Evolutionary conservation across 2,329 filamentous ascomycete species (phyloP).

Genomic region (Pseudogymnoascus sp.): DNA sequence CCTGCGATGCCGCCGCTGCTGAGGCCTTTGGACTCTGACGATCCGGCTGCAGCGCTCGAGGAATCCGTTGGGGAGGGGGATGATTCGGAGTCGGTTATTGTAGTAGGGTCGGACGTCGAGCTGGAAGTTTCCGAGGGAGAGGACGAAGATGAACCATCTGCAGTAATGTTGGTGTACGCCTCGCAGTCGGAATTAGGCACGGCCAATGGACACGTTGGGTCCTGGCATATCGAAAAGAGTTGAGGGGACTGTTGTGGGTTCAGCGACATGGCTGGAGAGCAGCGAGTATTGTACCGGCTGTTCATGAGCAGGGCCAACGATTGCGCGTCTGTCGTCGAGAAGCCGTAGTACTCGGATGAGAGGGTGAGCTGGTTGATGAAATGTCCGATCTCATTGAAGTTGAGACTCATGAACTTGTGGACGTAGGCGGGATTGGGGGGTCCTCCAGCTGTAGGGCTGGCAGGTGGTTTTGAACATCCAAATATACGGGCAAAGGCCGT

Average conservation of each 20-base stretch:
- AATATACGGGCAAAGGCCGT: slow-evolving; percentile 24
- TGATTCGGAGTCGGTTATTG: not conserved
- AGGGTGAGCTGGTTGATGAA: slow-evolving; percentile 27
- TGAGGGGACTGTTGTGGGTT: slow-evolving; percentile 12
- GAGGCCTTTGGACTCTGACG: slow-evolving; percentile 11
- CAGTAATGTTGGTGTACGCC: slow-evolving; percentile 20
- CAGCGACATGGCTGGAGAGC: slow-evolving; percentile 18
- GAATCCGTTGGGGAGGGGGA: not conserved
- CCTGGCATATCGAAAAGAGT: slow-evolving; percentile 25
- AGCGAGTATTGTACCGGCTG: slow-evolving; percentile 24
- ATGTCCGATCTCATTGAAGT: slow-evolving; percentile 24
- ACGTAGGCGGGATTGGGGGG: slow-evolving; percentile 24
- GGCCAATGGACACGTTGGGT: slow-evolving; percentile 23
- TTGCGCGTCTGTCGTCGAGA: slow-evolving; percentile 22
- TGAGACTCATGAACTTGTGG: slow-evolving; percentile 29
- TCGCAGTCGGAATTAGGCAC: slow-evolving; percentile 23
- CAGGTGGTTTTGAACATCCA: slow-evolving; percentile 20
- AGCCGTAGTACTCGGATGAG: slow-evolving; percentile 23
- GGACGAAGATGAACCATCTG: slow-evolving; percentile 14
- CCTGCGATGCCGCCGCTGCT: slow-evolving; percentile 19
- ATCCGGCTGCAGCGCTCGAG: not conserved
- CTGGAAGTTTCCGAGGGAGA: slow-evolving; percentile 11
- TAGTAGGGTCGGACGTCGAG: slow-evolving; percentile 1
- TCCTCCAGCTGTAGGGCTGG: slow-evolving; percentile 11
- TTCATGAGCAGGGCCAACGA: slow-evolving; percentile 22